Conservation (phyloP, 2,329 filamentous ascomycete species). For the Fonsecaea pugnacius region DNA sequence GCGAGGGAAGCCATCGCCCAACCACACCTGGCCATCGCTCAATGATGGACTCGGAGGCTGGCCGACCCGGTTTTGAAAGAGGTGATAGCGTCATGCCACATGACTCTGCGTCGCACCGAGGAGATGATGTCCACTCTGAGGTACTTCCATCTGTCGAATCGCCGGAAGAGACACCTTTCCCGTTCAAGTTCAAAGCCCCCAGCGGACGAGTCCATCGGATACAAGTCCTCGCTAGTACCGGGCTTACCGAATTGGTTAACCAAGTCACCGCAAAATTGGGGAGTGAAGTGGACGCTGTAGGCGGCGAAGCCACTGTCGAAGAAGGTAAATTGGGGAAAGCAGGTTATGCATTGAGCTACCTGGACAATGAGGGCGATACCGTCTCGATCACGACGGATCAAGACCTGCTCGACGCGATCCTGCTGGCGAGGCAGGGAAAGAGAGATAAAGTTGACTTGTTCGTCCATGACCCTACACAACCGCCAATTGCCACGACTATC, state of each 20-base stretch:
- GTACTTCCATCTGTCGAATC: constrained; percentile 58
- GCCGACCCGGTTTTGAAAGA: constrained; percentile 66
- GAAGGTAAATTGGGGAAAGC: constrained; percentile 75
- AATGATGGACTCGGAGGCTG: constrained; percentile 78
- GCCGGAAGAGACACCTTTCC: constrained; percentile 69
- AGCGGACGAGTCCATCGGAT: constrained; percentile 91
- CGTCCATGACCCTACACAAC: constrained; percentile 88
- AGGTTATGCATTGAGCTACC: constrained; percentile 91
- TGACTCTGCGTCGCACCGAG: constrained; percentile 92
- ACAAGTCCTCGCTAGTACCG: constrained; percentile 79
- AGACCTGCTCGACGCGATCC: constrained; percentile 87
- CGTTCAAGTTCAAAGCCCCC: constrained; percentile 99
- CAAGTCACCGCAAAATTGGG: constrained; percentile 85
- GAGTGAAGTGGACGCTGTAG: constrained; percentile 77
- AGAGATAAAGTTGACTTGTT: constrained; percentile 97
- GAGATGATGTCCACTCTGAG: constrained; percentile 74
- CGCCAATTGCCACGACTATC: constrained; percentile 71
- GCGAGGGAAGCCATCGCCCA: constrained; percentile 77
- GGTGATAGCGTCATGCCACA: constrained; percentile 87
- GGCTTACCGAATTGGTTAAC: constrained; percentile 76
- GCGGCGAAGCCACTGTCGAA: constrained; percentile 76
- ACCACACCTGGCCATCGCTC: constrained; percentile 72
- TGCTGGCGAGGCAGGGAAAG: constrained; percentile 74
- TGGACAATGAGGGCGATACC: constrained; percentile 95
- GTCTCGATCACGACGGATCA: constrained; percentile 96